phyloP scores from a whole-genome alignment of 1,284 basidiomycete species.

The Amylostereum chailletii region DNA sequence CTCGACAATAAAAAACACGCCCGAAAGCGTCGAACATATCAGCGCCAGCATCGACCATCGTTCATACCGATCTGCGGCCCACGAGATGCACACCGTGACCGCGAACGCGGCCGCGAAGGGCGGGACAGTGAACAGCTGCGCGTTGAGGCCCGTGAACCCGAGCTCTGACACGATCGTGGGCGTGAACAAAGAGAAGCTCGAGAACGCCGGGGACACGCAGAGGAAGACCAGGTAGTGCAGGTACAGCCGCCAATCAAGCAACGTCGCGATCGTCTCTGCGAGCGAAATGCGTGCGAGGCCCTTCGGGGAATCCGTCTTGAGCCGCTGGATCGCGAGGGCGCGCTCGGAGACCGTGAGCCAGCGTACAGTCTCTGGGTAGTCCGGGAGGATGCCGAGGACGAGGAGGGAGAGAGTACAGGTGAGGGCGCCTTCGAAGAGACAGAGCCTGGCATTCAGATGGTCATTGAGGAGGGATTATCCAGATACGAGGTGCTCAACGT shows the following conservation, averaged over 20 bases:
- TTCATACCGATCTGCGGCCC: slow-evolving; percentile 14
- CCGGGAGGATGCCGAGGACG: slow-evolving; percentile 32
- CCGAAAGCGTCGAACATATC: slow-evolving; percentile 11
- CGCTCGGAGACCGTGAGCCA: slow-evolving; percentile 27
- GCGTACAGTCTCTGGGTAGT: slow-evolving; percentile 33
- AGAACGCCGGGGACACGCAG: slow-evolving; percentile 24
- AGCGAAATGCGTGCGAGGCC: slow-evolving; percentile 20
- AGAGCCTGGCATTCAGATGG: slow-evolving; percentile 14
- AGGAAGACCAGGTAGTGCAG: slow-evolving; percentile 24
- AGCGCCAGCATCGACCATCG: slow-evolving; percentile 11
- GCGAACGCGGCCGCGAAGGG: slow-evolving; percentile 35
- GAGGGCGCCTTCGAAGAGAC: slow-evolving; percentile 39
- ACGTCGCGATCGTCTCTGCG: slow-evolving; percentile 20
- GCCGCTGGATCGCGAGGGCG: slow-evolving; percentile 17
- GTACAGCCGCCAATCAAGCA: slow-evolving; percentile 23
- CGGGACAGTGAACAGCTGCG: slow-evolving; percentile 52
- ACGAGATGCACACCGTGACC: slow-evolving; percentile 19
- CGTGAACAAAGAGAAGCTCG: slow-evolving; percentile 25
- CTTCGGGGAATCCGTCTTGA: slow-evolving; percentile 19
- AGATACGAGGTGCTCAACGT: slow-evolving; percentile 19
- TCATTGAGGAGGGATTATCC: slow-evolving; percentile 17
- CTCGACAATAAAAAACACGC: slow-evolving; percentile 13
- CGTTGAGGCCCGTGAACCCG: slow-evolving; percentile 34
- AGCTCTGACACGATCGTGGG: slow-evolving; percentile 30
- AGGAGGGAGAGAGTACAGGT: slow-evolving; percentile 30